Evolutionary conservation across 768 basidiomycete genomes (phyloP), one percentile per base, ranked within the genome.

Genomic region (Pisolithus microcarpus): DNA sequence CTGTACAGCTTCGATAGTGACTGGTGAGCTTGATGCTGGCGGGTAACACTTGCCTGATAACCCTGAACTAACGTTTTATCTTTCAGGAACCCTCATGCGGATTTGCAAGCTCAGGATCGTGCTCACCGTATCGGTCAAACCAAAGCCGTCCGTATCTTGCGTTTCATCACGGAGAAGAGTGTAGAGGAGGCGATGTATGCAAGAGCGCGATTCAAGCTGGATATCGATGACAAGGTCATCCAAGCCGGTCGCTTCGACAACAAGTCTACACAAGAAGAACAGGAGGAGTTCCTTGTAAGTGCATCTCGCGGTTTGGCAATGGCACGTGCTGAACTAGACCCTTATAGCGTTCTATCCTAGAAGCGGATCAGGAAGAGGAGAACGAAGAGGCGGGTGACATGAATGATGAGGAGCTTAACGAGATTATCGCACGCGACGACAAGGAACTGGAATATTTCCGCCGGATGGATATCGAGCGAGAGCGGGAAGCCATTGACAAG

Each of bases 41-140:
- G n/a, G 8, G 13, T 7, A 21, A 38, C 21, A 8, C 31, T 43
- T 21, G 13, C 10, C 28, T 18, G 4, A 11, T 39, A 7, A 44
- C 15, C 43, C 28, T 42, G 58, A 45, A 58, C 28, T 23, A 16
- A 26, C 24, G 13, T 11, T 26, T 10, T 53, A 26, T n/a, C 43
- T 23, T 42, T 7, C 57, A 85, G 85, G 93, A 99, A 98, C 73
- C 95, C 95, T 43, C 95, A 98, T 60, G 95, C 96, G 46, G 95
- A 99, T 84, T 73, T 98, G 54, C 96, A 99, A 70, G 96, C 96
- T 11, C 96, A 99, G 68, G 95, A 99, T 81, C 91, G 94, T 77
- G 91, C 91, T 10, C 95, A 99, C 78, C 94, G 96, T 79, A 99
- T 99, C 61, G 96, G 96, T 52, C 96, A 99, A 65, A 99, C 96